These are phyloP conservation scores for Trichoderma brevicompactum DNA, from an alignment of 2,329 filamentous ascomycete genomes.

Conservation along the genomic window DNA sequence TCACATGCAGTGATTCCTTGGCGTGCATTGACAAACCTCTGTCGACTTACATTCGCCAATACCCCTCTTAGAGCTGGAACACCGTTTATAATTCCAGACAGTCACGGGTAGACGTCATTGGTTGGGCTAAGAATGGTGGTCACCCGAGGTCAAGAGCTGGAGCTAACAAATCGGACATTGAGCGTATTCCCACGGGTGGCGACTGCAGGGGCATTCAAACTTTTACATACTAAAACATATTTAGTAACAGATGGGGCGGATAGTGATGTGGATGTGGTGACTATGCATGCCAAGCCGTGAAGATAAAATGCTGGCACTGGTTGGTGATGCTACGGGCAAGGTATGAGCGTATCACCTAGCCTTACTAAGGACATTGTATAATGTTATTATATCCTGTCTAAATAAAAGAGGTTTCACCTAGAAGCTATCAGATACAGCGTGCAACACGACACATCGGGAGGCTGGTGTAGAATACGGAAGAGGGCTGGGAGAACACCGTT, in stretches of 20 bases:
- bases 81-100: neutral
- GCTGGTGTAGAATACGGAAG: neutral
- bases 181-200: neutral
- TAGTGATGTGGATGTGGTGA: neutral
- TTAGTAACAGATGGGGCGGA: neutral
- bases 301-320: neutral
- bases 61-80: conserved; percentile 2
- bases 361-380: too few relatives aligned
- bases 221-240: neutral
- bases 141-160: neutral
- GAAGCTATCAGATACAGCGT: neutral
- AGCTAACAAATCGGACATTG: conserved; percentile 1
- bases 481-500: too few relatives aligned
- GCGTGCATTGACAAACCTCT: neutral
- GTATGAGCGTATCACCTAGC: too few relatives aligned
- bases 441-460: neutral
- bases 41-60: conserved; percentile 1
- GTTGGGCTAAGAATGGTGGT: neutral
- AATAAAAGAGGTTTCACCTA: too few relatives aligned
- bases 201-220: neutral
- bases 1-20: neutral
- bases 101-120: conserved; percentile 12
- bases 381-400: too few relatives aligned
- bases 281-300: neutral
- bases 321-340: neutral